These are phyloP conservation scores for Pythium guiyangense DNA, from an alignment of 352 stramenopile species.

Conservation along the genomic window DNA sequence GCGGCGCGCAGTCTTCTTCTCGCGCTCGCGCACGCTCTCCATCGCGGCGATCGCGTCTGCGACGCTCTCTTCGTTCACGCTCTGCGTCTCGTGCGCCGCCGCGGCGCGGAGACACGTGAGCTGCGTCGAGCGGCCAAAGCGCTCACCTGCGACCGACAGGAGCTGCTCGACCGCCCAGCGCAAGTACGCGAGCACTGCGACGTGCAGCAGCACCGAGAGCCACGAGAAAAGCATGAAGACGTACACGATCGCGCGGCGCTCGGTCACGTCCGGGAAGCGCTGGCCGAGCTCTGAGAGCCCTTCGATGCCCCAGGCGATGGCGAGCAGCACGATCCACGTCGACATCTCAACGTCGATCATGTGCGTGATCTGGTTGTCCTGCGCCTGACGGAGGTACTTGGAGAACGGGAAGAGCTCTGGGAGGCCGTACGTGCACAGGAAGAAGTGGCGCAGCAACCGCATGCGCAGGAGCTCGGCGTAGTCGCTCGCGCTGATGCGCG, in stretches of 20 bases:
- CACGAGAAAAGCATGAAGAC: constrained; percentile 33
- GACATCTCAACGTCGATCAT: constrained; percentile 76
- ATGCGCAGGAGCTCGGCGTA: constrained; percentile 22
- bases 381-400: constrained; percentile 69
- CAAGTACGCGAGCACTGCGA: constrained; percentile 37
- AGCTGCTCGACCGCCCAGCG: constrained; percentile 21
- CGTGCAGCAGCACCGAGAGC: constrained; percentile 29
- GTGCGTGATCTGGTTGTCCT: constrained; percentile 75
- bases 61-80: constrained; percentile 15
- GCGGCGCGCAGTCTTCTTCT: constrained; percentile 5
- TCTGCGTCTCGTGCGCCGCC: constrained; percentile 14
- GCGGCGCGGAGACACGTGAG: constrained; percentile 19
- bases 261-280: constrained; percentile 9
- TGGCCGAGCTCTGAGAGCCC: constrained; percentile 12
- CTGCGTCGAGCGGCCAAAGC: constrained; percentile 5
- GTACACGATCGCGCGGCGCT: constrained; percentile 30
- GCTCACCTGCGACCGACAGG: constrained; percentile 20
- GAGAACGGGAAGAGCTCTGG: constrained; percentile 61
- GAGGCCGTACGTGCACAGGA: constrained; percentile 34
- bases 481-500: constrained; percentile 2
- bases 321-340: constrained; percentile 54
- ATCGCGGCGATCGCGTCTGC: constrained; percentile 23
- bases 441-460: constrained; percentile 40
- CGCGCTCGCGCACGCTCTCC: constrained; percentile 13
- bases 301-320: constrained; percentile 39